phyloP scores from a whole-genome alignment of 202 grass and related monocot species.

The Panicum virgatum region DNA sequence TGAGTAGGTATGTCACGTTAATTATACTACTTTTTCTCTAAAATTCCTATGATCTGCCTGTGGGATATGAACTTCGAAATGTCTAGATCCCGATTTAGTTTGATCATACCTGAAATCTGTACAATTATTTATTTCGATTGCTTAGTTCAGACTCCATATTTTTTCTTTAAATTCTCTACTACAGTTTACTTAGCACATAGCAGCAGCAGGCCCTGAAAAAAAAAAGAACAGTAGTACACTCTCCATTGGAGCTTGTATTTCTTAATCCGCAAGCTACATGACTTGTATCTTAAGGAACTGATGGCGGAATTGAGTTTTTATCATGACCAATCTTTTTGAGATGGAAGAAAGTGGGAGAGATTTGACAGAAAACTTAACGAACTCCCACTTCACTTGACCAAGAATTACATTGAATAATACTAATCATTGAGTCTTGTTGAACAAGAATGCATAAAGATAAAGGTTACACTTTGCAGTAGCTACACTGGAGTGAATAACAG shows the following conservation, averaged over 20 bases:
- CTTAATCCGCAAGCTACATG: neutral
- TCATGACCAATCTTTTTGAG: neutral
- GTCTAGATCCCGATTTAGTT: neutral
- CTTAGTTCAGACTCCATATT: neutral
- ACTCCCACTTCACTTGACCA: neutral
- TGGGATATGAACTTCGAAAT: neutral
- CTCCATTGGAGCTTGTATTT: neutral
- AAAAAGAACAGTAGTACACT: neutral
- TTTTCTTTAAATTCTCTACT: neutral
- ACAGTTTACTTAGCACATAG: neutral
- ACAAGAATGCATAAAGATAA: slow-evolving; percentile 20
- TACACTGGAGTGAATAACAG: neutral
- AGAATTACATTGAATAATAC: neutral
- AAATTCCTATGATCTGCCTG: neutral
- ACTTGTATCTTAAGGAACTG: slow-evolving; percentile 12
- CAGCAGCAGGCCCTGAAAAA: neutral
- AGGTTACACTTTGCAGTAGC: slow-evolving; percentile 18
- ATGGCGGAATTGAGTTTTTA: slow-evolving; percentile 16
- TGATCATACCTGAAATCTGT: neutral
- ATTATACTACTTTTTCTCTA: neutral
- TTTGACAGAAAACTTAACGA: neutral
- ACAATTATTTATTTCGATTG: neutral
- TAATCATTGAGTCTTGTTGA: slow-evolving; percentile 32
- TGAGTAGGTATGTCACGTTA: neutral
- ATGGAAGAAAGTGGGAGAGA: neutral